phyloP scores from a whole-genome alignment of 129 eudicot species.

The Artemisia tridentata region DNA sequence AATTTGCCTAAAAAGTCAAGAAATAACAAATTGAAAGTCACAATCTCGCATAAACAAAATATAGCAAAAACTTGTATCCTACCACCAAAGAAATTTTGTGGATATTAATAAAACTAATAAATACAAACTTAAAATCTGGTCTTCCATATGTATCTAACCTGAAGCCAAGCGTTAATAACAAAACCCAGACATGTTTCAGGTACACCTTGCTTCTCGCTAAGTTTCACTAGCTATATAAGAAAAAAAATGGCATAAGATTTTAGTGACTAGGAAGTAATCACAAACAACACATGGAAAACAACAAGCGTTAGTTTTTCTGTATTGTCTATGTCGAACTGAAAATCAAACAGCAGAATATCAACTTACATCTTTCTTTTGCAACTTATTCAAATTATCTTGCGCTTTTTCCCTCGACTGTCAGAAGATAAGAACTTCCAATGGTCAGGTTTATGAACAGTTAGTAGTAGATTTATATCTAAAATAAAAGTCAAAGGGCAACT shows the following conservation, averaged over 20 bases:
- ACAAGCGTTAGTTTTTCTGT: not conserved
- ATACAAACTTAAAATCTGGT: not conserved
- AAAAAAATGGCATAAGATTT: not conserved
- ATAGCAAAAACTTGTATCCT: too few relatives aligned
- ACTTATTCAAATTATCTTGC: conserved; percentile 42
- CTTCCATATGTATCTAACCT: conserved; percentile 19
- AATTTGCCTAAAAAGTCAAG: too few relatives aligned
- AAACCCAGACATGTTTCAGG: conserved; percentile 38
- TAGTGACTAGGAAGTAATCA: not conserved
- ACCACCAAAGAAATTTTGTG: too few relatives aligned
- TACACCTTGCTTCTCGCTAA: conserved; percentile 37
- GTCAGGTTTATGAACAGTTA: not conserved
- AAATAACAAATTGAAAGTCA: too few relatives aligned
- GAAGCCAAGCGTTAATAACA: conserved; percentile 50
- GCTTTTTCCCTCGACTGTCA: conserved; percentile 5
- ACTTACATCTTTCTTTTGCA: conserved; percentile 73
- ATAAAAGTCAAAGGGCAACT: not conserved
- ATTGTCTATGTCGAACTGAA: not conserved
- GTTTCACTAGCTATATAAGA: conserved; percentile 44
- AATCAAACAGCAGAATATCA: not conserved
- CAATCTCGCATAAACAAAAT: too few relatives aligned
- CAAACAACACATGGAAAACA: not conserved
- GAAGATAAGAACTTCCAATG: not conserved
- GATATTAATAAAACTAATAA: not conserved
- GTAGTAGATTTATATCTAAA: not conserved